Evolutionary conservation across 768 basidiomycete genomes (phyloP).

Genomic region (Podaxis sp.): DNA sequence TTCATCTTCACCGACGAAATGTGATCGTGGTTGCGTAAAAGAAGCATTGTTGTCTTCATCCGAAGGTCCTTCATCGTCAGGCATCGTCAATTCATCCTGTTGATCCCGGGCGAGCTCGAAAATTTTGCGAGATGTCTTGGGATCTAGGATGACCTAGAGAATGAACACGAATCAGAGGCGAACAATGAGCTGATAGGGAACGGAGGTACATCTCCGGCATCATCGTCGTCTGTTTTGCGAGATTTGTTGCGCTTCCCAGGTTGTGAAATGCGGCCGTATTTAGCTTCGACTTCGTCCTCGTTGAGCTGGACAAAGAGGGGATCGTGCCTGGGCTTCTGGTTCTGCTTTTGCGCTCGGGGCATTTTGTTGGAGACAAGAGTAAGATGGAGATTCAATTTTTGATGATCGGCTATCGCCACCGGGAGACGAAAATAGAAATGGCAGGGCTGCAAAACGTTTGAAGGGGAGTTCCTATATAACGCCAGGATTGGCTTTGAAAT

Average conservation of each 20-base stretch:
- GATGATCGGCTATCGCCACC: slow-evolving; percentile 22
- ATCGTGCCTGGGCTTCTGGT: slow-evolving; percentile 72
- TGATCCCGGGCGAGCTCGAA: slow-evolving; percentile 92
- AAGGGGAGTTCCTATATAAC: slow-evolving; percentile 1
- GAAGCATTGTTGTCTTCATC: slow-evolving; percentile 38
- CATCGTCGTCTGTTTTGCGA: slow-evolving; percentile 47
- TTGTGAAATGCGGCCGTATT: slow-evolving; percentile 75
- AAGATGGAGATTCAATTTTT: slow-evolving; percentile 17
- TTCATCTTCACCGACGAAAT: slow-evolving; percentile 47
- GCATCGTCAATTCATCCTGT: slow-evolving; percentile 81
- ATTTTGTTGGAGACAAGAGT: slow-evolving; percentile 32
- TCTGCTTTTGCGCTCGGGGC: slow-evolving; percentile 59
- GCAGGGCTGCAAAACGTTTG: neutral
- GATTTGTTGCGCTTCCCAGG: slow-evolving; percentile 75
- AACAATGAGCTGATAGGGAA: slow-evolving; percentile 12
- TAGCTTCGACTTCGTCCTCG: slow-evolving; percentile 72
- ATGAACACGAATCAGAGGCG: slow-evolving; percentile 13
- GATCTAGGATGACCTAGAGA: slow-evolving; percentile 65
- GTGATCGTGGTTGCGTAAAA: slow-evolving; percentile 32
- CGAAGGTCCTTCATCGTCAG: slow-evolving; percentile 46
- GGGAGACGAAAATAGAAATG: slow-evolving; percentile 6
- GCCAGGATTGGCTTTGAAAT: neutral
- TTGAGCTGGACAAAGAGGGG: slow-evolving; percentile 83
- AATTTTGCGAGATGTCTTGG: slow-evolving; percentile 82
- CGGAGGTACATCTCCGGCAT: slow-evolving; percentile 45